Base-by-base conservation (phyloP, 192 early-diverging fungal species). In the Backusella mclennaniae region DNA sequence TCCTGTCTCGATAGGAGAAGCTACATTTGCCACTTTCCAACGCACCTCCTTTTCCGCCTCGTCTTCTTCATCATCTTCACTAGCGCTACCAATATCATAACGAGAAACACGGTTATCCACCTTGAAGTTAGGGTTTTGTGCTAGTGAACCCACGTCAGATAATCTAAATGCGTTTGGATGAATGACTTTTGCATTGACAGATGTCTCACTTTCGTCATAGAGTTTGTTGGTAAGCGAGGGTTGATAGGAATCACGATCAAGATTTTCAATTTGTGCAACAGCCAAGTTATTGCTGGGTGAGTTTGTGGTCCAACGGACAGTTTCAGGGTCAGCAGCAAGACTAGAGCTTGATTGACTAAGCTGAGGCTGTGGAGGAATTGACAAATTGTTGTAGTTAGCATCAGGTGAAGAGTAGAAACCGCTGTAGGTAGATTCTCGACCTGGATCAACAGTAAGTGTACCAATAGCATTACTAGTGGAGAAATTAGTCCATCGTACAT, bases 261-360 rank as follows among this genome's bases (percentile, higher is more conserved):
- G 26, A 63, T 63, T 23, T 29, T 63, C 56, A 31, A 63, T 63
- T 26, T 63, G 56, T 2, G 26, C 56, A 31, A 63, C 56, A 14
- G 56, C 56, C 6, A 63, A 29, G 2, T 63, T 63, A 26, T 23
- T 29, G 3, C 21, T 26, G n/a, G 35, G 15, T 0, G 53, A 9
- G 14, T 68, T 29, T 8, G 29, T 66, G 14, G 70, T 77, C 76
- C 76, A 77, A 21, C 56, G 69, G 1, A 41, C 23, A 5, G 71
- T 71, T 33, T 72, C 76, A 42, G 76, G 76, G 66, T 77, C 76
- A 5, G 70, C 21, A 5, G 33, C 21, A 66, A 77, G 71, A 12
- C 63, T 70, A 11, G 71, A 53, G 15, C 69, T 56, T 41, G 66
- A 29, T 38, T 49, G 15, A 36, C 17, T 35, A 19, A 2, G 35